A percentile compares a stretch with the other conserved stretches of the same genome.
phyloP scores from a whole-genome alignment of 176 grass and related monocot species.

The Oropetium thomaeum region DNA sequence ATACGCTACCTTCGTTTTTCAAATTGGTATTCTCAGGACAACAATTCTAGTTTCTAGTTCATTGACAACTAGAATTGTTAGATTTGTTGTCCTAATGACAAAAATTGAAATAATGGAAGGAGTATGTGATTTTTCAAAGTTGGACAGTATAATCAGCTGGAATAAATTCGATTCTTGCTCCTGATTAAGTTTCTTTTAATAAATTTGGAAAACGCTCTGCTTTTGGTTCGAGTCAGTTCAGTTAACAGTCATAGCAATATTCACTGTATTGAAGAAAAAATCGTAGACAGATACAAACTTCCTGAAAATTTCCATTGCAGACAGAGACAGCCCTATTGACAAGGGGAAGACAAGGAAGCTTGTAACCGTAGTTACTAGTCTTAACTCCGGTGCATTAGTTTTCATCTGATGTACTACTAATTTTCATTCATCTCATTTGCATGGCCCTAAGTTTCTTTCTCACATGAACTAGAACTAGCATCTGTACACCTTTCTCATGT shows the following conservation, averaged over 20 bases:
- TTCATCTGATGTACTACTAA: not conserved
- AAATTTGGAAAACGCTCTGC: not conserved
- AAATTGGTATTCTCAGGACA: too few species aligned
- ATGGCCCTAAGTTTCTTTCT: not conserved
- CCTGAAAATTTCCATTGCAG: not conserved
- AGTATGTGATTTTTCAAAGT: not conserved
- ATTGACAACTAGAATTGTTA: too few species aligned
- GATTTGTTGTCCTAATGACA: too few species aligned
- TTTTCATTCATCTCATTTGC: conserved; percentile 6
- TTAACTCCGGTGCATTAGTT: not conserved
- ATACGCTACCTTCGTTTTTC: too few species aligned
- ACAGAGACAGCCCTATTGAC: not conserved
- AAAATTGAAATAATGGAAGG: too few species aligned
- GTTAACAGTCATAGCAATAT: not conserved
- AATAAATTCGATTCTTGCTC: not conserved
- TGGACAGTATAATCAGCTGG: not conserved
- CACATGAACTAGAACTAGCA: not conserved
- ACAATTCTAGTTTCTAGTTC: too few species aligned
- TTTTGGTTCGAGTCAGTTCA: not conserved
- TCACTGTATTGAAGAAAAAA: not conserved
- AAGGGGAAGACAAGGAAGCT: not conserved
- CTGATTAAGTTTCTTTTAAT: not conserved
- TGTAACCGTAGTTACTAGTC: not conserved
- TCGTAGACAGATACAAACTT: not conserved
- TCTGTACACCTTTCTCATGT: conserved; percentile 22